These are phyloP conservation scores for Dacryopinax primogenitus DNA, from an alignment of 768 basidiomycete species.

Conservation along the genomic window DNA sequence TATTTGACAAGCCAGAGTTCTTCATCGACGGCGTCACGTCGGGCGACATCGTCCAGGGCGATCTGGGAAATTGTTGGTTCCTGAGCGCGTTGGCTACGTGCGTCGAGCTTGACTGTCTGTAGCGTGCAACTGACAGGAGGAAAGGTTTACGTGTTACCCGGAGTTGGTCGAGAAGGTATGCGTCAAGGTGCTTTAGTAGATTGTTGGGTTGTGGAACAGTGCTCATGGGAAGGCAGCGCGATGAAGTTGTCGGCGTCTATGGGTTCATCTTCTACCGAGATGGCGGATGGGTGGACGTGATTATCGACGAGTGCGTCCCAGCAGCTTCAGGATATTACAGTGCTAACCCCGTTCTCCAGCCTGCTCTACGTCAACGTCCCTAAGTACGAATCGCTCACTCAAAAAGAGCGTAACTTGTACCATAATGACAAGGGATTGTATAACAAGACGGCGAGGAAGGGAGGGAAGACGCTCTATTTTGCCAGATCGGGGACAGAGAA, in stretches of 20 bases:
- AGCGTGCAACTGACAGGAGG: background rate
- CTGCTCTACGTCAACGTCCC: conserved; percentile 39
- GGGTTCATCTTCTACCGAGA: conserved; percentile 48
- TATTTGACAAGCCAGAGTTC: conserved; percentile 41
- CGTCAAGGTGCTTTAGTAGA: conserved; percentile 29
- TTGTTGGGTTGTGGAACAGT: background rate
- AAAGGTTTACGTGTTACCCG: conserved; percentile 29
- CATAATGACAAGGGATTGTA: conserved; percentile 40
- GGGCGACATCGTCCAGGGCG: conserved; percentile 39
- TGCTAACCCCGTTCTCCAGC: conserved; percentile 22
- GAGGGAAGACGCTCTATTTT: conserved; percentile 39
- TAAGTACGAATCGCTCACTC: conserved; percentile 39
- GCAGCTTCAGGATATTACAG: background rate
- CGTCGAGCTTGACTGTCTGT: background rate
- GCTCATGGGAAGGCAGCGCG: background rate
- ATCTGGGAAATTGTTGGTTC: conserved; percentile 44
- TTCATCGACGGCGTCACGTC: conserved; percentile 35
- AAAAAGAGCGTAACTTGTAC: conserved; percentile 34
- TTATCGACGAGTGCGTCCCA: conserved; percentile 43
- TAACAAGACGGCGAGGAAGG: conserved; percentile 35
- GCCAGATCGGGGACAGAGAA: conserved; percentile 33
- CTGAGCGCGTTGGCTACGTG: conserved; percentile 37
- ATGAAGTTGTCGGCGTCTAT: conserved; percentile 37
- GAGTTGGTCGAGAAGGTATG: conserved; percentile 42
- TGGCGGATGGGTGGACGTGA: conserved; percentile 38